Conservation (phyloP, 352 stramenopile genomes). For the Pythium chondricola region DNA sequence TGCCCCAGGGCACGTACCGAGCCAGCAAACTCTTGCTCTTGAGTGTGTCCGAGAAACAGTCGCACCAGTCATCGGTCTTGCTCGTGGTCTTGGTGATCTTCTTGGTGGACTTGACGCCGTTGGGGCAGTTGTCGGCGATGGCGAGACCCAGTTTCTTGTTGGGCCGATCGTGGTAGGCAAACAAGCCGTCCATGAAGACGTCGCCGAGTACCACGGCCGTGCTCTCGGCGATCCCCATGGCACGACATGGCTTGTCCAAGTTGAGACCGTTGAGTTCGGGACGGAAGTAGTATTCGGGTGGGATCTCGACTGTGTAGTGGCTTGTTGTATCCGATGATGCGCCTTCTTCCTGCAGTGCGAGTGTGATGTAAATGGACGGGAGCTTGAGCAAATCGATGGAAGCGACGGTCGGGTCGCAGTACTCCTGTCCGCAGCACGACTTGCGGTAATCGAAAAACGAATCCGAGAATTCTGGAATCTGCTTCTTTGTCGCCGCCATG, state of each 20-base stretch:
- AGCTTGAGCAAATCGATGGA: constrained; percentile 47
- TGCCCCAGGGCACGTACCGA: constrained; percentile 52
- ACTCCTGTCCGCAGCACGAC: constrained; percentile 61
- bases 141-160: constrained; percentile 54
- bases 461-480: constrained; percentile 52
- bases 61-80: constrained; percentile 48
- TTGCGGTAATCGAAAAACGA: constrained; percentile 67
- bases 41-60: constrained; percentile 62
- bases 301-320: constrained; percentile 75
- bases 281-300: constrained; percentile 77
- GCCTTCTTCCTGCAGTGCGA: constrained; percentile 54
- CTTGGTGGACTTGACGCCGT: constrained; percentile 68
- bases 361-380: constrained; percentile 72
- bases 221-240: constrained; percentile 74
- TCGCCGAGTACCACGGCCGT: constrained; percentile 62
- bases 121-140: constrained; percentile 71
- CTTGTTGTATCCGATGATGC: constrained; percentile 35
- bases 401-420: constrained; percentile 59
- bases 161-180: constrained; percentile 65
- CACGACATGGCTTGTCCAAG: constrained; percentile 45
- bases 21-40: constrained; percentile 51
- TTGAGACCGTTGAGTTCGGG: constrained; percentile 70
- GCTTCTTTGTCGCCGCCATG: constrained; percentile 40
- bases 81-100: constrained; percentile 39
- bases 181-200: constrained; percentile 84